Base-by-base conservation (phyloP, 78 protist genomes). In the Tieghemostelium lacteum region DNA sequence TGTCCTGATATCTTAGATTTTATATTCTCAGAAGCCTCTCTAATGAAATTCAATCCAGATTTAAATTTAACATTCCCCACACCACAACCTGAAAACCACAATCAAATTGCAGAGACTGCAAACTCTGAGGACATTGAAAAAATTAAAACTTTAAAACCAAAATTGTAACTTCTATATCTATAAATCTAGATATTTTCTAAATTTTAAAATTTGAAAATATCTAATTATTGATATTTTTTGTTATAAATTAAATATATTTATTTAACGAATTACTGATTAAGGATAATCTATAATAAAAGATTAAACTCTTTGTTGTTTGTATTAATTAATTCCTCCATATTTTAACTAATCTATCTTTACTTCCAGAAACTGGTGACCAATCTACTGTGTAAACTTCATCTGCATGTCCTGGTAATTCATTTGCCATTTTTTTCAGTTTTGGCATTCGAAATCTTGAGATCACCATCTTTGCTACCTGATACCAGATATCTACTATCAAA, bases 391-490 rank as follows among this genome's bases (percentile, higher is more conserved):
- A 98, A 57, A 97, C 98, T 87, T 95, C 86, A 92, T 98, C 99
- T 0, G 97, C 94, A 85, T 99, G 99, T 29, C 99, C 99, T 8
- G 99, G 99, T 31, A 99, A 92, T 37, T 99, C 99, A 10, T 55
- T 7, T 70, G 80, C 71, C 45, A 91, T 87, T 91, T 93, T 91
- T 64, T 91, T 92, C 75, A 19, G 74, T 94, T 37, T 55, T 72
- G 57, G 78, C 36, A 50, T 93, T 92, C 98, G 97, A 96, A 55
- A 94, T 80, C 92, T 98, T 98, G 33, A 97, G 61, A 24, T 99
- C 98, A 26, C 98, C 78, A 92, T 99, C 99, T 63, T 95, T 94
- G 34, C 96, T 85, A 24, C 96, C 97, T 26, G 86, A 36, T 24
- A 96, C 97, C 17, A 99, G 62, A 73, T 98, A 71, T 31, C 99